These are phyloP conservation scores for Mycena haematopus DNA, from an alignment of 768 basidiomycete species.

Conservation along the genomic window DNA sequence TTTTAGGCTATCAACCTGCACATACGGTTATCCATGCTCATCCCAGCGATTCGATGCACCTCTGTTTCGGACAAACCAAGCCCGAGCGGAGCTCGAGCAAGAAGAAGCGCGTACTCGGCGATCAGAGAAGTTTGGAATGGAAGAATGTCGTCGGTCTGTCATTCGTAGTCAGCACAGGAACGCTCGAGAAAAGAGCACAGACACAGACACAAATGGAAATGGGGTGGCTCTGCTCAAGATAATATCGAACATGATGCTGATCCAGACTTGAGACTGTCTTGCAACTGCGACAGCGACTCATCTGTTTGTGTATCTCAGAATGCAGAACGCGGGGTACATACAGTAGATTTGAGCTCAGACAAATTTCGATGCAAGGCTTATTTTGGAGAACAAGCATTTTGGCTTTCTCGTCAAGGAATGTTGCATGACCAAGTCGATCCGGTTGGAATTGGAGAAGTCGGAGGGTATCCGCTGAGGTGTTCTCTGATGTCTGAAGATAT, in stretches of 20 bases:
- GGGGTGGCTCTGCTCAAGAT: slow-evolving; percentile 68
- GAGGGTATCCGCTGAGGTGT: slow-evolving; percentile 63
- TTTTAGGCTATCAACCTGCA: not conserved
- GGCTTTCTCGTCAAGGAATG: slow-evolving; percentile 73
- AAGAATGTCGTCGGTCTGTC: slow-evolving; percentile 82
- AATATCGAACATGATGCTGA: slow-evolving; percentile 75
- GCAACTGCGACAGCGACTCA: slow-evolving; percentile 47
- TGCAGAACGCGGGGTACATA: slow-evolving; percentile 38
- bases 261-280: slow-evolving; percentile 72
- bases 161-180: slow-evolving; percentile 11
- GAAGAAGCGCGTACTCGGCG: slow-evolving; percentile 80
- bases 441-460: slow-evolving; percentile 67
- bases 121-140: slow-evolving; percentile 77
- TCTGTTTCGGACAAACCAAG: slow-evolving; percentile 69
- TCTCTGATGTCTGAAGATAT: slow-evolving; percentile 48
- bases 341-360: slow-evolving; percentile 80
- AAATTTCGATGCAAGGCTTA: slow-evolving; percentile 77
- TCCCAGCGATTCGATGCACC: slow-evolving; percentile 60
- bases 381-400: slow-evolving; percentile 57
- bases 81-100: slow-evolving; percentile 75
- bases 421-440: slow-evolving; percentile 79
- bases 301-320: not conserved
- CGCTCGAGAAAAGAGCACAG: not conserved
- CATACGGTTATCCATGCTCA: slow-evolving; percentile 54
- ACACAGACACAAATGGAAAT: slow-evolving; percentile 76